Evolutionary conservation across 208 protist genomes (phyloP).

Genomic region (Acanthamoeba lenticulata): DNA sequence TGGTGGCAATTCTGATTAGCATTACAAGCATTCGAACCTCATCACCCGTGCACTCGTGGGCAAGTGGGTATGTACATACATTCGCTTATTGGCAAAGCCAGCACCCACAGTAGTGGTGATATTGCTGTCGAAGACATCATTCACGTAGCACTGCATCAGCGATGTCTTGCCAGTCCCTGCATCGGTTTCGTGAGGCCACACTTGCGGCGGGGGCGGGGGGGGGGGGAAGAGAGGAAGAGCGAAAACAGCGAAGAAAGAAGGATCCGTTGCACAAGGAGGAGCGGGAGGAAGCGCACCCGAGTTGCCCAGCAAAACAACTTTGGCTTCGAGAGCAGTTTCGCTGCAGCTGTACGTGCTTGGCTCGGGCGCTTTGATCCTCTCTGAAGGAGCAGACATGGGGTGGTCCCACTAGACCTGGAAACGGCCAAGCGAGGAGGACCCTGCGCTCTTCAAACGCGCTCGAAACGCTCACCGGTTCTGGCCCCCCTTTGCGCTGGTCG

Average conservation of each 20-base stretch:
- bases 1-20: background rate
- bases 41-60: too few relatives aligned
- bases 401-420: too few relatives aligned
- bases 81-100: slow-evolving; percentile 47
- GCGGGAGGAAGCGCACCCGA: background rate
- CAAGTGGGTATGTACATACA: slow-evolving; percentile 61
- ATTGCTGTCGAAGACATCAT: background rate
- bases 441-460: too few relatives aligned
- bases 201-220: too few relatives aligned
- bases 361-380: background rate
- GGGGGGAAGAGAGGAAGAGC: too few relatives aligned
- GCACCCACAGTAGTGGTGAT: background rate
- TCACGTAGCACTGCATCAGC: slow-evolving; percentile 35
- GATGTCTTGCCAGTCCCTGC: slow-evolving; percentile 59
- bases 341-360: slow-evolving; percentile 23
- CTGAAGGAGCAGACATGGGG: slow-evolving; percentile 20
- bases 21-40: too few relatives aligned
- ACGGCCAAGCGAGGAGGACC: too few relatives aligned
- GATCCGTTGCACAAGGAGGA: too few relatives aligned
- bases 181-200: too few relatives aligned
- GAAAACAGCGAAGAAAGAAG: too few relatives aligned
- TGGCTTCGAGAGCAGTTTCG: slow-evolving; percentile 28
- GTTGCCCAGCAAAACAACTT: slow-evolving; percentile 38
- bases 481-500: too few relatives aligned
- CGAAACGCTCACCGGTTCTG: too few relatives aligned